Evolutionary conservation across 306 rosid genomes (phyloP).

Genomic region (Senna siamea): DNA sequence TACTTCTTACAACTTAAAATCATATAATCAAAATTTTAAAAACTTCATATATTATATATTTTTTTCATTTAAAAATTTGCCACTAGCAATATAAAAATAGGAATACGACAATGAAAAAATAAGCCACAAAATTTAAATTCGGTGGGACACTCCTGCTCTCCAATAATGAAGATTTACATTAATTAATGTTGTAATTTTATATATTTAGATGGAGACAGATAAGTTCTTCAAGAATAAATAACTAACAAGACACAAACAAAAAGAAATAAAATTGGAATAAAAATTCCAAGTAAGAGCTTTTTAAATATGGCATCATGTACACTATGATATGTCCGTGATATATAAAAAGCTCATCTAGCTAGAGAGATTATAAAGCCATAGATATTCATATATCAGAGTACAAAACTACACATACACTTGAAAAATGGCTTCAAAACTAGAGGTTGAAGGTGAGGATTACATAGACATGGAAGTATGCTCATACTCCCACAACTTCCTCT

Average conservation of each 20-base stretch:
- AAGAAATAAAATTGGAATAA: conserved; percentile 33
- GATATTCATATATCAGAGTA: too few species aligned
- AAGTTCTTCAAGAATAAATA: neutral
- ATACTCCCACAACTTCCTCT: conserved; percentile 50
- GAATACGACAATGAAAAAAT: conserved; percentile 30
- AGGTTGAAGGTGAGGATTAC: conserved; percentile 77
- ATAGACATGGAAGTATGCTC: conserved; percentile 92
- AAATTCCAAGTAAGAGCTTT: conserved; percentile 37
- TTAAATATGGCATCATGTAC: conserved; percentile 18
- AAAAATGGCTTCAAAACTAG: conserved; percentile 62
- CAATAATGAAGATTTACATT: conserved; percentile 31
- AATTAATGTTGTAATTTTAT: conserved; percentile 37
- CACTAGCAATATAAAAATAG: conserved; percentile 37
- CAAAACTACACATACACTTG: too few species aligned
- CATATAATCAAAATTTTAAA: too few species aligned
- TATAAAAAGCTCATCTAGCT: too few species aligned
- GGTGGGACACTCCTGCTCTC: conserved; percentile 52
- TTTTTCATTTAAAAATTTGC: too few species aligned
- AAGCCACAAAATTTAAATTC: conserved; percentile 40
- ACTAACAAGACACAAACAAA: conserved; percentile 32
- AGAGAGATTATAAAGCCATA: too few species aligned
- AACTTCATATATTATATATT: too few species aligned
- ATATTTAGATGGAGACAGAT: conserved; percentile 40
- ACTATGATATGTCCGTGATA: conserved; percentile 10
- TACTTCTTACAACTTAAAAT: too few species aligned